phyloP scores from a whole-genome alignment of 768 basidiomycete species.

The Leccinellum albellum region DNA sequence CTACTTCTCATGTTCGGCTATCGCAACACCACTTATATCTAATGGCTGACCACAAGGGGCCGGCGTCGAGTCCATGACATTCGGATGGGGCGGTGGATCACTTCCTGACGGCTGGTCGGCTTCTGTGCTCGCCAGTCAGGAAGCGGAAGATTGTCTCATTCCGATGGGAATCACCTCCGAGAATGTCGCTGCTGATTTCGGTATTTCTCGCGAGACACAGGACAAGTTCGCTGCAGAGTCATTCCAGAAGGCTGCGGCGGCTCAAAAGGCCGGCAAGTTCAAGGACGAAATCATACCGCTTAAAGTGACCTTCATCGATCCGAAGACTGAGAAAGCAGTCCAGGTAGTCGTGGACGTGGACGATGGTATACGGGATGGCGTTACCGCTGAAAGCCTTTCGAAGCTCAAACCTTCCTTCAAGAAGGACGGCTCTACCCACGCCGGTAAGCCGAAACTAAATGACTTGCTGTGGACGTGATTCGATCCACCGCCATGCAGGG shows the following conservation, averaged over 20 bases:
- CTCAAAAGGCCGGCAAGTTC: slow-evolving; percentile 80
- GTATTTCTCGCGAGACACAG: slow-evolving; percentile 70
- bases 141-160: slow-evolving; percentile 76
- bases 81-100: slow-evolving; percentile 61
- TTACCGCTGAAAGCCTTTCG: slow-evolving; percentile 69
- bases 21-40: slow-evolving; percentile 1
- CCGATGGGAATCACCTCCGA: slow-evolving; percentile 96
- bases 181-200: slow-evolving; percentile 79
- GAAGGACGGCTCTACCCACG: slow-evolving; percentile 73
- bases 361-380: slow-evolving; percentile 83
- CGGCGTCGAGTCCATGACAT: slow-evolving; percentile 89
- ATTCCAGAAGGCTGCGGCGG: slow-evolving; percentile 79
- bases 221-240: slow-evolving; percentile 83
- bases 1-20: neutral
- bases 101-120: slow-evolving; percentile 60
- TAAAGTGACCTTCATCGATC: slow-evolving; percentile 63
- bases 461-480: neutral
- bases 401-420: slow-evolving; percentile 88
- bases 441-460: slow-evolving; percentile 37
- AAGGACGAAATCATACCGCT: slow-evolving; percentile 81
- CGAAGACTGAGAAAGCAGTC: slow-evolving; percentile 65
- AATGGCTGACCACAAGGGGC: slow-evolving; percentile 47
- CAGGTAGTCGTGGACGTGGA: slow-evolving; percentile 74
- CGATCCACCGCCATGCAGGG: slow-evolving; percentile 32
- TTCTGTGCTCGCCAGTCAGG: slow-evolving; percentile 57